Evolutionary conservation across 257 asterid species (phyloP), one percentile per base, ranked within the genome.

Genomic region (Przewalskia tangutica): DNA sequence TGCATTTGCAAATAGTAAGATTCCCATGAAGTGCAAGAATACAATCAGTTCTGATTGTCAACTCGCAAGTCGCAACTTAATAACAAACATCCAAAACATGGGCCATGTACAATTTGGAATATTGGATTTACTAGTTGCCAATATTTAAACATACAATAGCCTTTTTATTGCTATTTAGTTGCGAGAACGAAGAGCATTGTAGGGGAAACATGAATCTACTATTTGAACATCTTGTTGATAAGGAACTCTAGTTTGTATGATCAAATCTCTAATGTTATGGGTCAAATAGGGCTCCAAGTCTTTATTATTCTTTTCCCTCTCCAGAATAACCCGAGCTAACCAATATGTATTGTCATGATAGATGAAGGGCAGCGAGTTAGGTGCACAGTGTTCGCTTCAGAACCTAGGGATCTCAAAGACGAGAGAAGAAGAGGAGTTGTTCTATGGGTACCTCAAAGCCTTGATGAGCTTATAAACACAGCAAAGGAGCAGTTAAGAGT

Each of bases 401-500:
- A 59, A 40, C 87, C 90, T 2, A 84, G 79, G 88, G 88, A 83
- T 18, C 82, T 79, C 48, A 83, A 77, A 59, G 80, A 68, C 50
- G 84, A 67, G 77, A 76, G 83, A 50, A 84, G 81, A 55, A 64
- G 88, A 82, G 84, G 88, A 82, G 84, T 84, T 27, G 84, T 86
- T 48, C 51, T 89, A 59, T 85, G 88, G 89, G 84, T 85, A 84
- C 89, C 90, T 12, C 71, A 83, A 16, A 85, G 85, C 83, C 78
- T 87, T 77, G 88, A 86, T 79, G 89, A 87, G 80, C 90, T 87
- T 70, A 80, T 85, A 17, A 81, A 50, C 84, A 71, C 80, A n/a
- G 87, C 91, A 10, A 83, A 53, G 76, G 85, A 70, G 64, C 80
- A 81, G 80, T 82, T 86, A 11, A 67, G 82, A 68, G 44, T 84